Percentiles rank a stretch among this genome's conserved stretches.
Conservation (phyloP, 129 eudicot genomes). For the Centaurea solstitialis region DNA sequence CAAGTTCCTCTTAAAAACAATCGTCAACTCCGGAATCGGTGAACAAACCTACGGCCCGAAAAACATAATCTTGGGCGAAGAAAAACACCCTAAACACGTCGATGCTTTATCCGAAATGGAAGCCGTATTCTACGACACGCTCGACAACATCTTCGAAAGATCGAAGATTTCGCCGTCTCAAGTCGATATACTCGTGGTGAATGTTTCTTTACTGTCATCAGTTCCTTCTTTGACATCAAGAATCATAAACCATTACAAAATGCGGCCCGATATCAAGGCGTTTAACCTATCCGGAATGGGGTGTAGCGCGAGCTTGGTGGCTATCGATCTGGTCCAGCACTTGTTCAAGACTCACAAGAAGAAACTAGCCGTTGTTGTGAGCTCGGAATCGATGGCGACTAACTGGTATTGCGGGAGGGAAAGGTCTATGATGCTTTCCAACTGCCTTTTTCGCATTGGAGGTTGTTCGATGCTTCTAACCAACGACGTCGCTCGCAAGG, state of each 20-base stretch:
- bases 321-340: constrained; percentile 48
- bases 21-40: constrained; percentile 64
- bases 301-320: constrained; percentile 61
- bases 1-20: constrained; percentile 51
- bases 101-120: constrained; percentile 58
- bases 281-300: constrained; percentile 67
- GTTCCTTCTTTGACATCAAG: constrained; percentile 58
- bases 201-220: constrained; percentile 48
- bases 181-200: constrained; percentile 60
- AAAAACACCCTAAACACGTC: constrained; percentile 28
- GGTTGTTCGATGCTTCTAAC: constrained; percentile 67
- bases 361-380: constrained; percentile 47
- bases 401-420: constrained; percentile 62
- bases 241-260: constrained; percentile 56
- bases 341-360: constrained; percentile 50
- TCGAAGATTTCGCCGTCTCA: constrained; percentile 40
- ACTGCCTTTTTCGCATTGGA: constrained; percentile 54
- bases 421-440: constrained; percentile 60
- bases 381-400: constrained; percentile 58
- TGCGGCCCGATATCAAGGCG: constrained; percentile 49
- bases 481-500: constrained; percentile 25
- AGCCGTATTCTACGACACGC: constrained; percentile 42
- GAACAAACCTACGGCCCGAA: constrained; percentile 59
- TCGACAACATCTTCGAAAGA: constrained; percentile 46
- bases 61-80: constrained; percentile 49